Evolutionary conservation across 768 basidiomycete species (phyloP).

Genomic region (Mycena capillaripes): DNA sequence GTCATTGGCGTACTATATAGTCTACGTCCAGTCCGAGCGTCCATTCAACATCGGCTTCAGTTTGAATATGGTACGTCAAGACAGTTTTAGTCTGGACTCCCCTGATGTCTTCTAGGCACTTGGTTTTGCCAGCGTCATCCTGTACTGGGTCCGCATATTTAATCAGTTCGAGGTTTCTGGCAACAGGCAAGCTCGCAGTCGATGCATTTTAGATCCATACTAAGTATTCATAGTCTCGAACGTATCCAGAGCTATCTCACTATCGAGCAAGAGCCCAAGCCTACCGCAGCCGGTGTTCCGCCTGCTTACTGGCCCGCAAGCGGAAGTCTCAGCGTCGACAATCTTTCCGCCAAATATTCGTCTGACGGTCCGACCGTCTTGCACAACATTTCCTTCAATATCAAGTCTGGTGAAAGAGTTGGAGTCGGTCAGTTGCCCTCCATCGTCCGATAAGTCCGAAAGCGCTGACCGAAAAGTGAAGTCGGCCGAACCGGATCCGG

Average conservation of each 20-base stretch:
- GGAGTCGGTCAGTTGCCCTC: slow-evolving; percentile 48
- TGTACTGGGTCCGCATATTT: slow-evolving; percentile 46
- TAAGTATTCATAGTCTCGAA: slow-evolving; percentile 40
- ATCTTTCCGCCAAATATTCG: slow-evolving; percentile 56
- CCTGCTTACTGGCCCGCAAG: slow-evolving; percentile 66
- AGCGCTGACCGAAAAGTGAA: slow-evolving; percentile 22
- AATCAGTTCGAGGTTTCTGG: slow-evolving; percentile 47
- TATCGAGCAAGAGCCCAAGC: slow-evolving; percentile 57
- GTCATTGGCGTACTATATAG: slow-evolving; percentile 58
- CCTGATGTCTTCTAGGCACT: slow-evolving; percentile 39
- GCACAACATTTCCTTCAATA: slow-evolving; percentile 47
- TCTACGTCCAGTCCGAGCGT: slow-evolving; percentile 47
- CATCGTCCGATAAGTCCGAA: neutral
- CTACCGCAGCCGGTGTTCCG: slow-evolving; percentile 48
- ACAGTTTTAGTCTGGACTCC: neutral
- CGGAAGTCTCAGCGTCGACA: slow-evolving; percentile 57
- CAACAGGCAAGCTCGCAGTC: slow-evolving; percentile 25
- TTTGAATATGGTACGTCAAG: slow-evolving; percentile 57
- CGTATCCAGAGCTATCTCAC: slow-evolving; percentile 48
- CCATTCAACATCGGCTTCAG: slow-evolving; percentile 52
- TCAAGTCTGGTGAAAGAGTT: slow-evolving; percentile 61
- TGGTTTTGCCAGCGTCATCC: slow-evolving; percentile 58
- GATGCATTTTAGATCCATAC: slow-evolving; percentile 45
- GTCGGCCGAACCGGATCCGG: slow-evolving; percentile 44
- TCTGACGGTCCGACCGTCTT: slow-evolving; percentile 16